Conservation (phyloP, 495 filamentous ascomycete genomes). For the Xylaria sp. region DNA sequence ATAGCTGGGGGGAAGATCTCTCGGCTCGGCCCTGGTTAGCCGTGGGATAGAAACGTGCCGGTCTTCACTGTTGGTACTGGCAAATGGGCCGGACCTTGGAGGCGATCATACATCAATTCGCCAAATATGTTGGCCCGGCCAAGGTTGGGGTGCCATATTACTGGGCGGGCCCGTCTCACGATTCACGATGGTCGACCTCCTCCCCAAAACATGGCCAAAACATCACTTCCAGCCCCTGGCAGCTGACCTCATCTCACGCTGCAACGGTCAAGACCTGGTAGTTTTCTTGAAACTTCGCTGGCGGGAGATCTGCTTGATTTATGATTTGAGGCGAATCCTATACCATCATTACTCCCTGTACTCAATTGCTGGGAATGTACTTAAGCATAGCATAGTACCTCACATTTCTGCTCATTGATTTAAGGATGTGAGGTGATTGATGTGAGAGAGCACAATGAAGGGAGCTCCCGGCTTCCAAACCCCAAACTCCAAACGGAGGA, state of each 20-base stretch:
- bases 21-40: slow-evolving; percentile 10
- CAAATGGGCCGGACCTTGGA: not conserved
- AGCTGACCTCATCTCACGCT: not conserved
- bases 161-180: slow-evolving; percentile 16
- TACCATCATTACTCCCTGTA: not conserved
- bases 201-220: slow-evolving; percentile 25
- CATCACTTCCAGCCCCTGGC: slow-evolving; percentile 11
- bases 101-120: slow-evolving; percentile 12
- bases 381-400: not conserved
- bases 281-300: not conserved
- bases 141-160: slow-evolving; percentile 2
- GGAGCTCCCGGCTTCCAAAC: slow-evolving; percentile 5
- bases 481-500: too few species aligned
- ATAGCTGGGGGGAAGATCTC: not conserved
- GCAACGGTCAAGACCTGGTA: not conserved
- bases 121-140: slow-evolving; percentile 1
- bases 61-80: not conserved
- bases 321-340: not conserved
- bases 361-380: not conserved
- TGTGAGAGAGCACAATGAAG: not conserved
- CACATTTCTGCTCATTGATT: not conserved
- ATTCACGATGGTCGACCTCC: not conserved
- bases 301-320: not conserved
- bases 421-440: not conserved
- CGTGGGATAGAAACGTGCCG: not conserved